Base-by-base conservation (phyloP, 176 grass and related monocot genomes). In the Hsuehochloa calcarea region DNA sequence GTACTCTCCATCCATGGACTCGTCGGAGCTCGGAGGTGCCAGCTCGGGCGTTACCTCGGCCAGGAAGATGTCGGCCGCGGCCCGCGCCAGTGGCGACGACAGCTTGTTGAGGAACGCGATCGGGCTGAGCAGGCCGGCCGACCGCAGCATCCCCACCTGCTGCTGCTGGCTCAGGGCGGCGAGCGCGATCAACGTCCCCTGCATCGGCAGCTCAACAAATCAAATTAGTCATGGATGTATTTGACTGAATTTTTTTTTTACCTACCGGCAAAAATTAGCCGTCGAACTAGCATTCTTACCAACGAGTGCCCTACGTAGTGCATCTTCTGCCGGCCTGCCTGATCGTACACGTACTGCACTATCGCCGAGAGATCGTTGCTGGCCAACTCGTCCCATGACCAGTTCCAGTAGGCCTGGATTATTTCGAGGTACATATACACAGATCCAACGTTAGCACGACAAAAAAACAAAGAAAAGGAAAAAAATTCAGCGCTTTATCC, bases 351-450 rank as follows among this genome's bases (percentile, higher is more conserved):
- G 78, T 84, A 82, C 37, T 85, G 63, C 37, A 85, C 77, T 9
- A 80, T 86, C 4, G 91, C 81, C 3, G 85, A 51, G 6, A 93
- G 71, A 38, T 93, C 91, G 31, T 88, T 72, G n/a, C 46, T 61
- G 35, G 82, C 85, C 11, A 93, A 55, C 78, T 93, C 91, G 74
- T 93, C 91, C 91, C 88, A 93, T 13, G 85, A 88, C 91, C 91
- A 93, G 50, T 84, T 54, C 88, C 91, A 93, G 62, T 93, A 93
- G 29, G 81, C 85, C 90, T 86, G 49, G 20, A n/a, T 58, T 9
- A 45, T 11, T 45, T 45, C 0, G 17, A 31, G 16, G 10, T 47
- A 66, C 45, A 22, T 5, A 31, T 12, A 2, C 5, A n/a, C 25
- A 37, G 51, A 20, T 68, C 20, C 5, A 7, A 66, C 22, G 9